A percentile compares a stretch with the other conserved stretches of the same genome.
Conservation (phyloP, 2,329 filamentous ascomycete genomes). For the Pyricularia pennisetigena region DNA sequence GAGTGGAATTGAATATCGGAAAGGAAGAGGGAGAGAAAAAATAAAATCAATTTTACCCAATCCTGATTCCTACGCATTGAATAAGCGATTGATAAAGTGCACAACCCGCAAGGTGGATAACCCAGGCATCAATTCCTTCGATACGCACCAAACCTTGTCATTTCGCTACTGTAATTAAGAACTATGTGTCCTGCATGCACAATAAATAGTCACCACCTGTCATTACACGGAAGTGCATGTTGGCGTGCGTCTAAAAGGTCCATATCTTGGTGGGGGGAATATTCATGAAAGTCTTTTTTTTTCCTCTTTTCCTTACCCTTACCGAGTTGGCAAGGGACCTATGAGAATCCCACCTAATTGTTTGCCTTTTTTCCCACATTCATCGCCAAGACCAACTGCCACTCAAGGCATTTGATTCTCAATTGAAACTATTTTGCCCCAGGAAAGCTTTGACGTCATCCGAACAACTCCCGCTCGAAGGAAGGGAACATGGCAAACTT, state of each 20-base stretch:
- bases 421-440: background rate
- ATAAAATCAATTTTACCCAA: too few relatives aligned
- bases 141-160: too few relatives aligned
- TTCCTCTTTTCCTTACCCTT: too few relatives aligned
- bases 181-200: too few relatives aligned
- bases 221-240: background rate
- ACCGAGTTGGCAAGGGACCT: background rate
- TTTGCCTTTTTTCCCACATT: background rate
- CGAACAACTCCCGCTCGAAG: background rate
- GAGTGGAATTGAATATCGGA: background rate
- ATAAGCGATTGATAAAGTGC: background rate
- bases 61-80: background rate
- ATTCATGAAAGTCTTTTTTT: too few relatives aligned
- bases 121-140: too few relatives aligned
- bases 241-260: background rate
- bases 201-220: background rate
- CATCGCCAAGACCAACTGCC: background rate
- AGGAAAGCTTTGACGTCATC: slow-evolving; percentile 1
- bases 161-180: too few relatives aligned
- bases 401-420: background rate
- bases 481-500: background rate
- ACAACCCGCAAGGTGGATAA: background rate
- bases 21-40: background rate
- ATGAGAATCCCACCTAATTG: background rate
- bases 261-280: background rate